Evolutionary conservation across 2,329 filamentous ascomycete genomes (phyloP), one percentile per base, ranked within the genome.

Genomic region (Coniochaeta pulveracea): DNA sequence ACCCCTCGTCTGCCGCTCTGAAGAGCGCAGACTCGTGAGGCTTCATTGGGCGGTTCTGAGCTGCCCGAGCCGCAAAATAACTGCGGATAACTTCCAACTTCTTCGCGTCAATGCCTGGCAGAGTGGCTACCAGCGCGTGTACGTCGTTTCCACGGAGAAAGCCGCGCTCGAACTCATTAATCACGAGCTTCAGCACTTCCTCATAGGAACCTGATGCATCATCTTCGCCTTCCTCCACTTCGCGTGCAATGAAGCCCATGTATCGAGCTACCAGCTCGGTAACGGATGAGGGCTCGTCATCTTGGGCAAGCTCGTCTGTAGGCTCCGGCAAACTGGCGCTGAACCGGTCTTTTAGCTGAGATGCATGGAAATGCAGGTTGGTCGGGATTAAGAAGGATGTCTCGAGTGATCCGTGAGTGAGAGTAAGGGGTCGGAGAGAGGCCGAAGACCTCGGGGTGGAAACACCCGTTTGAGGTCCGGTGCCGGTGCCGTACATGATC

Each of bases 271-370:
- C 85, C 39, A 98, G 71, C 64, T 98, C 91, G 27, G 85, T 66
- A 29, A 88, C 77, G 16, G 93, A 98, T 23, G 91, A 96, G n/a
- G 91, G 91, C 67, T 98, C 93, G 49, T 98, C 91, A 66, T 98
- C 93, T 55, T 89, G 86, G 40, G 91, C 93, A 43, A 96, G 76
- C 67, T 98, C 91, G 56, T 98, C 91, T 55, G 93, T 98, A 37
- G 91, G 84, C 49, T 79, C 70, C 34, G 93, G 93, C 46, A 98
- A 72, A 43, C 79, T 85, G 30, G 83, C 72, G 44, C 77, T 73
- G 63, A 98, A 98, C 45, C 78, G 74, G 48, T 95, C 88, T 69
- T 89, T 93, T 54, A 96, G 71, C 64, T 94, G 85, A 40, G 86
- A 82, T 49, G 91, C 91, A 60, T 91, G 88, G 69, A 93, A 98